Conservation (phyloP, 345 rosid species). For the Pseudoturritis turrita region DNA sequence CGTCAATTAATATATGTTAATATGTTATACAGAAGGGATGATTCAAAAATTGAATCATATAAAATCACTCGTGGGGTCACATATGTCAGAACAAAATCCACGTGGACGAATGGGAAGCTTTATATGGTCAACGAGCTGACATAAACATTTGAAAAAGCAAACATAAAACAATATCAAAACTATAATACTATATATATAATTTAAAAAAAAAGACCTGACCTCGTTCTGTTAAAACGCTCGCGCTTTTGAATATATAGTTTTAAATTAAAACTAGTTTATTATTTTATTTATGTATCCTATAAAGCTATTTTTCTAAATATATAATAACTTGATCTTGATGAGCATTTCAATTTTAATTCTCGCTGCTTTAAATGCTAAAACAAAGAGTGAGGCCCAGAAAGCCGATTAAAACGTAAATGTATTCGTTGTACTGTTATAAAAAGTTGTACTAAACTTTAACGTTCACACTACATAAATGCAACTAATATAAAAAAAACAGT, state of each 20-base stretch:
- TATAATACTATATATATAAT: not conserved
- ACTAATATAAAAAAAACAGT: not conserved
- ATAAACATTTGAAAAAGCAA: slow-evolving; percentile 24
- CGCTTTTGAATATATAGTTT: slow-evolving; percentile 10
- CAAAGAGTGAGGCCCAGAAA: not conserved
- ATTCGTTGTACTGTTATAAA: slow-evolving; percentile 18
- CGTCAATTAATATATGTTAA: not conserved
- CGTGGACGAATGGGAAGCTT: slow-evolving; percentile 31
- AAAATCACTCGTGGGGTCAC: slow-evolving; percentile 33
- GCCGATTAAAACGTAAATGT: slow-evolving; percentile 14
- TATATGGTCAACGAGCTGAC: slow-evolving; percentile 38
- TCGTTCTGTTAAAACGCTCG: slow-evolving; percentile 34
- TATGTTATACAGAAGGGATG: slow-evolving; percentile 3
- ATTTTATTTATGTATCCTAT: slow-evolving; percentile 15
- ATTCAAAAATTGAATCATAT: slow-evolving; percentile 23
- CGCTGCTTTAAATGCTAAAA: slow-evolving; percentile 24
- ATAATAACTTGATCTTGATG: slow-evolving; percentile 22
- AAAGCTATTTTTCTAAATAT: slow-evolving; percentile 19
- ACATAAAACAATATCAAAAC: not conserved
- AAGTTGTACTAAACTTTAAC: slow-evolving; percentile 23
- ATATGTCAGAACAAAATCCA: slow-evolving; percentile 17
- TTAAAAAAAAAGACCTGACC: not conserved
- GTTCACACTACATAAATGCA: slow-evolving; percentile 21
- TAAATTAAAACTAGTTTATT: slow-evolving; percentile 4
- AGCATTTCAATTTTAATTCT: slow-evolving; percentile 10